Conservation (phyloP, 202 grass and related monocot genomes). For the Cymbopogon flexuosus region DNA sequence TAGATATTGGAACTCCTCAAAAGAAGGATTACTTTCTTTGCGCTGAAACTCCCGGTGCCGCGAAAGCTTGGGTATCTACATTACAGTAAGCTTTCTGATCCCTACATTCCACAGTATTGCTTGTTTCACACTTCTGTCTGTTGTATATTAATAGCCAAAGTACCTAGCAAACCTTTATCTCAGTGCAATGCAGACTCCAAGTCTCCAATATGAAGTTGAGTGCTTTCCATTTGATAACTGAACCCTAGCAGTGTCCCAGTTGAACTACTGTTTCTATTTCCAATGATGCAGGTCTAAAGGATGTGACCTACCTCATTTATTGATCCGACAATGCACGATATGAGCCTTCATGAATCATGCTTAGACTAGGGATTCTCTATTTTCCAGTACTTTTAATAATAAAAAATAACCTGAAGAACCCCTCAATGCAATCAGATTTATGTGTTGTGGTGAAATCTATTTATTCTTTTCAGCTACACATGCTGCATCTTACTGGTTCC, state of each 20-base stretch:
- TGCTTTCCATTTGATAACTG: background rate
- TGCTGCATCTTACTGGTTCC: background rate
- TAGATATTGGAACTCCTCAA: constrained; percentile 92
- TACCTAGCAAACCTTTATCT: constrained; percentile 11
- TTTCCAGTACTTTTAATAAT: background rate
- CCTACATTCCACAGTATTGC: background rate
- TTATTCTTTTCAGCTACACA: constrained; percentile 5
- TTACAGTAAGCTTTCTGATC: constrained; percentile 70
- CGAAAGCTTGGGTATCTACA: constrained; percentile 90
- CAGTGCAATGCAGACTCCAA: constrained; percentile 1
- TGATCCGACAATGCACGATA: background rate
- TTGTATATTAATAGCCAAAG: background rate
- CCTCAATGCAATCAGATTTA: background rate
- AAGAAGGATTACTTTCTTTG: constrained; percentile 99
- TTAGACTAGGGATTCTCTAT: background rate
- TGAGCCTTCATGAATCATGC: background rate
- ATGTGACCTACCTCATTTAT: constrained; percentile 8
- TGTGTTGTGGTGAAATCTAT: background rate
- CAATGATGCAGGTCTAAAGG: background rate
- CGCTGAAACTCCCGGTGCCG: constrained; percentile 83
- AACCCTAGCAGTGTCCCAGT: background rate
- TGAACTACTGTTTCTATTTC: background rate
- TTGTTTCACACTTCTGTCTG: background rate
- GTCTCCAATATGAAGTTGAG: background rate
- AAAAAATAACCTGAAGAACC: background rate